Base-by-base conservation (phyloP, 2,329 filamentous ascomycete species). In the Chaetomium sp. region DNA sequence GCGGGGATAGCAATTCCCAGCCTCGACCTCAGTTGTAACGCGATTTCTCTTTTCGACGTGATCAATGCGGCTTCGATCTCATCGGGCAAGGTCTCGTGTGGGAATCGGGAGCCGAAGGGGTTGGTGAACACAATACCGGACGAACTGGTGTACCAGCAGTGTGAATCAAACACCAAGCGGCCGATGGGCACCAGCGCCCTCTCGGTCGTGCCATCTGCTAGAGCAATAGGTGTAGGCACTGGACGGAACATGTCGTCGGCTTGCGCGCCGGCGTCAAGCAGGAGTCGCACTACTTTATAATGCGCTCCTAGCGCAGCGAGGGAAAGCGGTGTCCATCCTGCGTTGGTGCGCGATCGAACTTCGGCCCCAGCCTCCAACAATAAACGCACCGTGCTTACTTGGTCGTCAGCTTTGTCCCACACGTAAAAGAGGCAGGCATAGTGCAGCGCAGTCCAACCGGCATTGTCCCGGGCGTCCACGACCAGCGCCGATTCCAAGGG, bases 361-460 rank as follows among this genome's bases (percentile, higher is more conserved):
- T 58, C 40, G 5, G 58, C 58, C 11, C 58, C 58, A n/a, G 46
- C 32, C 6, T 56, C 46, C 12, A 60, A 10, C 5, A 60, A 44
- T 38, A 54, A 12, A 11, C 42, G 47, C 4, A 50, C 55, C 5
- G 47, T 38, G 12, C 27, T 11, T 1, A 40, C 43, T 14, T 53
- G 54, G 32, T 32, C 49, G 7, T 9, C 9, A 3, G 35, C 38
- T 11, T 54, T 41, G n/a, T 5, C 27, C 46, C 50, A 55, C 35
- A 51, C 27, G 1, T 56, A 32, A 11, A 58, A 61, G 1, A 53
- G 19, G 33, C 55, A 60, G 32, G 59, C 55, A 9, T 54, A 58
- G 27, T 61, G 59, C 4, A 61, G 55, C n/a, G 59, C 57, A 0
- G 59, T 61, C 59, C 59, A 61, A 4, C 52, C 55, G 4, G 37